Evolutionary conservation across 139 green algal species (phyloP).

Genomic region (Tetradesmus lagerheimii): DNA sequence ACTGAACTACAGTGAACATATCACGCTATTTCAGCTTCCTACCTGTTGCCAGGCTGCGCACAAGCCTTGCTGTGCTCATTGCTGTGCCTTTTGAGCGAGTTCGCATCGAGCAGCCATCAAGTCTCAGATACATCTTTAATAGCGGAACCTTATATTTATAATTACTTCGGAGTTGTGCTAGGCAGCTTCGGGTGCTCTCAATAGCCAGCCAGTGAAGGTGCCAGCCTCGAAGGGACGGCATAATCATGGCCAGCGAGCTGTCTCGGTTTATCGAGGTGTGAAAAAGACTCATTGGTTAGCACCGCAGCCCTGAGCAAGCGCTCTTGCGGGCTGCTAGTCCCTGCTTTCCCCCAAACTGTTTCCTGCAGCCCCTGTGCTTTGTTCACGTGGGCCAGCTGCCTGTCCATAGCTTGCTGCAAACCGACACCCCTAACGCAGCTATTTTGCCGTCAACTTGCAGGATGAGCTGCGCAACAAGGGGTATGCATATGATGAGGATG

Average conservation of each 20-base stretch:
- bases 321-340: neutral
- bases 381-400: neutral
- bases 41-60: neutral
- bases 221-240: neutral
- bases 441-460: neutral
- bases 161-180: neutral
- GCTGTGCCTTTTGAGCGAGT: neutral
- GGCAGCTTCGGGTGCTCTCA: neutral
- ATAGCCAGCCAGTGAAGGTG: neutral
- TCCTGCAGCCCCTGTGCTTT: neutral
- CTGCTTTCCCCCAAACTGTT: neutral
- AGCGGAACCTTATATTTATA: no score
- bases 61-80: neutral
- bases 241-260: slow-evolving; percentile 38
- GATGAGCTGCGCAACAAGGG: slow-evolving; percentile 51
- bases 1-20: neutral
- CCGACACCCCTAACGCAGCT: neutral
- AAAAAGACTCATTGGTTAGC: neutral
- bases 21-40: neutral
- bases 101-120: neutral
- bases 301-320: no score
- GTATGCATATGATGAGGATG: slow-evolving; percentile 44
- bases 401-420: neutral
- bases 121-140: neutral
- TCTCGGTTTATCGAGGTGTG: slow-evolving; percentile 39